Evolutionary conservation across 768 basidiomycete genomes (phyloP).

Genomic region (Pisolithus orientalis): DNA sequence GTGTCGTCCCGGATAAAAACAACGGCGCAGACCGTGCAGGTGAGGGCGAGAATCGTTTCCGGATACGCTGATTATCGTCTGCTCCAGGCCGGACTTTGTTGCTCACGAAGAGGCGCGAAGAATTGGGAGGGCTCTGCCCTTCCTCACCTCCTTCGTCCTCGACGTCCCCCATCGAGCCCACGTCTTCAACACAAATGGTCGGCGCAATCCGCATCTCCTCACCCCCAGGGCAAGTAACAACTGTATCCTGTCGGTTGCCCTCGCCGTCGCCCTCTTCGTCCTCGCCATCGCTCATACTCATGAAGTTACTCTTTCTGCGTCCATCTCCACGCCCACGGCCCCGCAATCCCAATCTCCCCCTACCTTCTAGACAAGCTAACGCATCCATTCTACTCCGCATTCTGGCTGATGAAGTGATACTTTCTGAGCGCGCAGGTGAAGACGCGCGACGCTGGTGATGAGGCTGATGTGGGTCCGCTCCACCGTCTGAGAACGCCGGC

Average conservation of each 20-base stretch:
- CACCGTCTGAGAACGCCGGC: slow-evolving; percentile 5
- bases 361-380: slow-evolving; percentile 60
- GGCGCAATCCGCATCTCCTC: slow-evolving; percentile 3
- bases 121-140: slow-evolving; percentile 9
- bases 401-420: slow-evolving; percentile 42
- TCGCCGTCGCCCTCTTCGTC: slow-evolving; percentile 30
- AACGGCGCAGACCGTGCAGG: background rate
- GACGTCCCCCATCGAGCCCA: slow-evolving; percentile 20
- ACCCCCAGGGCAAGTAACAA: no score
- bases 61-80: background rate
- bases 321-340: slow-evolving; percentile 15
- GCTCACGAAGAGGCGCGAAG: slow-evolving; percentile 8
- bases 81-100: background rate
- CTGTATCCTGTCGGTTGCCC: slow-evolving; percentile 1
- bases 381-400: slow-evolving; percentile 50
- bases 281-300: slow-evolving; percentile 65
- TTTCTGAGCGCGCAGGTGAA: slow-evolving; percentile 17
- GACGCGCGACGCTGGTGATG: background rate
- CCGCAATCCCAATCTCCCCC: slow-evolving; percentile 12
- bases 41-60: background rate
- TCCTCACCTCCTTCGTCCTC: slow-evolving; percentile 28
- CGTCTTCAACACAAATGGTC: slow-evolving; percentile 16
- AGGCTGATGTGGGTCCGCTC: background rate
- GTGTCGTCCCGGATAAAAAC: background rate
- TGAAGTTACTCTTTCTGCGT: slow-evolving; percentile 44